Conservation (phyloP, 1,284 basidiomycete genomes). For the Acaromyces ingoldii region DNA sequence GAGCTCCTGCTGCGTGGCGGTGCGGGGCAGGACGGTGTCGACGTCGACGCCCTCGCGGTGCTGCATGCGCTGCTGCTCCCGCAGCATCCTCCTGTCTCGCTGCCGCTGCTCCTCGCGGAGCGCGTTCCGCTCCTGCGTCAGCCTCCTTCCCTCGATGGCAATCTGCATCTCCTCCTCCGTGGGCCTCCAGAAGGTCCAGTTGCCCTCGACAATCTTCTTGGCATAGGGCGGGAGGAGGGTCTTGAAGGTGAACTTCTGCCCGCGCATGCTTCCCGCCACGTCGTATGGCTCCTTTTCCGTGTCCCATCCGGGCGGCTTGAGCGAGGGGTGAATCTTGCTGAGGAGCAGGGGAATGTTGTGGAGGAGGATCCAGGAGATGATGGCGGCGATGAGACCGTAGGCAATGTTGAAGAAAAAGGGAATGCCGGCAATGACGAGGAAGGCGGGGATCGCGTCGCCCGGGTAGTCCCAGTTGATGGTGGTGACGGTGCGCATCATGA, state of each 20-base stretch:
- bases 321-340: constrained; percentile 54
- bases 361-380: constrained; percentile 66
- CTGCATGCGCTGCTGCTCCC: constrained; percentile 2
- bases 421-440: constrained; percentile 26
- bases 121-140: constrained; percentile 27
- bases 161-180: constrained; percentile 42
- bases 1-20: too few relatives aligned
- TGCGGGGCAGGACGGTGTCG: too few relatives aligned
- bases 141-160: constrained; percentile 39
- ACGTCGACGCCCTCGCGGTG: neutral
- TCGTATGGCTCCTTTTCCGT: constrained; percentile 44
- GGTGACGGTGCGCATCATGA: constrained; percentile 81
- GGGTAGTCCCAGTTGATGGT: constrained; percentile 85
- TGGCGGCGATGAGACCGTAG: constrained; percentile 79
- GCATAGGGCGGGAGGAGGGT: constrained; percentile 45
- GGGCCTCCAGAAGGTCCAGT: constrained; percentile 45
- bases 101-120: constrained; percentile 27
- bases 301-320: constrained; percentile 62
- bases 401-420: constrained; percentile 63
- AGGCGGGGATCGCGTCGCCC: constrained; percentile 67
- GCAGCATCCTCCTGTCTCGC: constrained; percentile 20
- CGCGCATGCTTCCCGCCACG: constrained; percentile 15
- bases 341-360: constrained; percentile 64
- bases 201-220: constrained; percentile 34
- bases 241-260: constrained; percentile 15